Evolutionary conservation across 2,329 filamentous ascomycete species (phyloP).

Genomic region (Kalaharituber pfeilii): DNA sequence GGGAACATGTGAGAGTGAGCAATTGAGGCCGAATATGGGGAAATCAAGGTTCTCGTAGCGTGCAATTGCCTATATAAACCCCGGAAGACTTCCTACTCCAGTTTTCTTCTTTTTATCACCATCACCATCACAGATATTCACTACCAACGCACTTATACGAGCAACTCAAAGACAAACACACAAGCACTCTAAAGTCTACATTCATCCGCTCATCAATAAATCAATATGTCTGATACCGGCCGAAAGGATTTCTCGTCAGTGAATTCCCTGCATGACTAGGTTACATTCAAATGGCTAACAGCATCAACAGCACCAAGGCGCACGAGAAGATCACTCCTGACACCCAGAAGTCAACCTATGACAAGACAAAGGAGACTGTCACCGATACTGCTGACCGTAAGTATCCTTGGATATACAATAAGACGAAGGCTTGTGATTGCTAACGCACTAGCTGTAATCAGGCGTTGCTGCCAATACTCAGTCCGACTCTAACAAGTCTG

Average conservation of each 20-base stretch:
- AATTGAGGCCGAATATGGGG: too few species aligned
- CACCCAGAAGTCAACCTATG: slow-evolving; percentile 42
- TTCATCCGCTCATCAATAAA: slow-evolving; percentile 20
- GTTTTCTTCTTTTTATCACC: background rate
- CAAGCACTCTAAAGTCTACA: slow-evolving; percentile 16
- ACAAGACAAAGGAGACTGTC: slow-evolving; percentile 40
- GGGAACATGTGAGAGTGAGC: too few species aligned
- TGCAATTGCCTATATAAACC: slow-evolving; percentile 1
- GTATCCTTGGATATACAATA: slow-evolving; percentile 25
- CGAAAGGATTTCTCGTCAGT: slow-evolving; percentile 40
- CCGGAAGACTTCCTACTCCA: background rate
- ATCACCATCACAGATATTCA: background rate
- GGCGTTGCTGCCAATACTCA: slow-evolving; percentile 29
- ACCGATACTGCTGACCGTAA: slow-evolving; percentile 40
- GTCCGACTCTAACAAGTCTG: slow-evolving; percentile 39
- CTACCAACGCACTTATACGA: slow-evolving; percentile 2
- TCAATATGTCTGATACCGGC: slow-evolving; percentile 42
- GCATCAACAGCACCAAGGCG: slow-evolving; percentile 30
- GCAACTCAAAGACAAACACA: slow-evolving; percentile 18
- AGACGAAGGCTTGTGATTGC: background rate
- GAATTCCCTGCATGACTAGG: slow-evolving; percentile 1
- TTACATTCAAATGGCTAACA: background rate
- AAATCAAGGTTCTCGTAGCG: background rate
- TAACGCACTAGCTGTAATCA: slow-evolving; percentile 27
- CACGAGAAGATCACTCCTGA: slow-evolving; percentile 40